Evolutionary conservation across 352 stramenopile genomes (phyloP).

Genomic region (Phytophthora syringae): DNA sequence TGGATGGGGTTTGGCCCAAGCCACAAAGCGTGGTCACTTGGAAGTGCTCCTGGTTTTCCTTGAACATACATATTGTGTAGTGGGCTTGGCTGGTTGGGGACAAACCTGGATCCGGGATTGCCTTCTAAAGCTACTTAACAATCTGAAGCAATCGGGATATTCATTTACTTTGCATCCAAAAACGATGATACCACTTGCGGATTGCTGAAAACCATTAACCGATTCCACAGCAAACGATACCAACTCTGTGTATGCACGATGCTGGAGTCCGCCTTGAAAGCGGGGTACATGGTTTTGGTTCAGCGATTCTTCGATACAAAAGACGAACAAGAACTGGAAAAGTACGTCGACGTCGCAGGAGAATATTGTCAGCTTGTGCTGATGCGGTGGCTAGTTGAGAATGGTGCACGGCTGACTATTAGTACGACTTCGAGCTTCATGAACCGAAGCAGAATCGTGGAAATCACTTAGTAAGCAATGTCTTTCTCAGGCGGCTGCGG

Average conservation of each 20-base stretch:
- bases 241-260: not conserved
- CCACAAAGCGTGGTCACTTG: not conserved
- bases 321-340: too few relatives aligned
- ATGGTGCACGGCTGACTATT: not conserved
- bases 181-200: not conserved
- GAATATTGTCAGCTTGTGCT: not conserved
- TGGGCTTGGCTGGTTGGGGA: not conserved
- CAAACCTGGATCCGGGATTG: not conserved
- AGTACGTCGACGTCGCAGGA: too few relatives aligned
- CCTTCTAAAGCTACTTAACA: not conserved
- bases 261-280: too few relatives aligned
- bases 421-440: not conserved
- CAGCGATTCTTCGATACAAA: too few relatives aligned
- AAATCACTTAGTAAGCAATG: too few relatives aligned
- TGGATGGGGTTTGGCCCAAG: not conserved
- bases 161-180: not conserved
- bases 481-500: too few relatives aligned
- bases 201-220: not conserved
- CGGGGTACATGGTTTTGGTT: too few relatives aligned
- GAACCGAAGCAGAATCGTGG: not conserved
- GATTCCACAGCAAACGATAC: not conserved
- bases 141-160: not conserved
- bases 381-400: not conserved
- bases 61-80: not conserved
- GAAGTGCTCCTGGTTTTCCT: not conserved